Percentiles rank a stretch among this genome's conserved stretches.
Evolutionary conservation across 345 rosid genomes (phyloP).

Genomic region (Carallia brachiata): DNA sequence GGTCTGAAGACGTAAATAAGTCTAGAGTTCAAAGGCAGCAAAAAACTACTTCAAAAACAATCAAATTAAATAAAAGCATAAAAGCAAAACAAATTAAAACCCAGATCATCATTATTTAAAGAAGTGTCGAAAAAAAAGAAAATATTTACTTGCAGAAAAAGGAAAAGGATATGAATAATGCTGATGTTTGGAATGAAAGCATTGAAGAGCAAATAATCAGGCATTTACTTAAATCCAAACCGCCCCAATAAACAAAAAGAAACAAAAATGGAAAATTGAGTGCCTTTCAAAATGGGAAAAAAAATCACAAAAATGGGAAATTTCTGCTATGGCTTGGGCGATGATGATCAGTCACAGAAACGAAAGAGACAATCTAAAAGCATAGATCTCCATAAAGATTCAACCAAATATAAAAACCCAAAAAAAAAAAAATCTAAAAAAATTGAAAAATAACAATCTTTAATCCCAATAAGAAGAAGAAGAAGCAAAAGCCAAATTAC

Average conservation of each 20-base stretch:
- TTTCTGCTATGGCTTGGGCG: not conserved
- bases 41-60: not conserved
- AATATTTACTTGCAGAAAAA: not conserved
- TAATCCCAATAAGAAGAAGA: not conserved
- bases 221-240: not conserved
- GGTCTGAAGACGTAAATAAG: not conserved
- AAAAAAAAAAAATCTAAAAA: not conserved
- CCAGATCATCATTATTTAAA: not conserved
- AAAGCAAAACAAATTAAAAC: not conserved
- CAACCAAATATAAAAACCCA: not conserved
- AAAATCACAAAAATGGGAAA: not conserved
- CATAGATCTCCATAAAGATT: constrained; percentile 4
- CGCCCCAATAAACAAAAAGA: not conserved
- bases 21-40: not conserved
- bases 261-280: not conserved
- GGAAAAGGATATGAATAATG: not conserved
- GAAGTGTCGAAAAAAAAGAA: not conserved
- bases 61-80: constrained; percentile 1
- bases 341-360: not conserved
- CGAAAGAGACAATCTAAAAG: not conserved
- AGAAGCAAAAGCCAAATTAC: constrained; percentile 2
- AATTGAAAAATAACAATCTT: not conserved
- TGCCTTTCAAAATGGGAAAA: not conserved
- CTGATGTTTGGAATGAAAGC: not conserved
- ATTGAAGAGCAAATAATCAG: not conserved